Evolutionary conservation across 768 basidiomycete genomes (phyloP).

Genomic region (Lactarius indigo): DNA sequence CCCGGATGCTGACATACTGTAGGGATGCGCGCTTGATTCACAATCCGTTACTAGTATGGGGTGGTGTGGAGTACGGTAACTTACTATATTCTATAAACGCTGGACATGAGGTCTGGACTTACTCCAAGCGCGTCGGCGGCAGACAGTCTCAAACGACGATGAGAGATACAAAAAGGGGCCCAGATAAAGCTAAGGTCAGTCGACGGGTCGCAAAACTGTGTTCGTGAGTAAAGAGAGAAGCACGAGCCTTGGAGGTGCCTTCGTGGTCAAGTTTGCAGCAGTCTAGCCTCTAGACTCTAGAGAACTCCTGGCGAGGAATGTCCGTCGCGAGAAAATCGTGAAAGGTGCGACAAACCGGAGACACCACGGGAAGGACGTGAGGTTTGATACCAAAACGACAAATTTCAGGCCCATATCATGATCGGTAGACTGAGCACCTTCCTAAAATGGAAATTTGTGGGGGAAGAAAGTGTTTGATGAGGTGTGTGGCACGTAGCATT

Average conservation of each 20-base stretch:
- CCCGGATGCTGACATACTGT: constrained; percentile 5
- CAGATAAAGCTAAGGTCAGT: constrained; percentile 9
- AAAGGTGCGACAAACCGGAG: not conserved
- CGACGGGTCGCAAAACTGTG: not conserved
- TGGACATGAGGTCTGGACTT: constrained; percentile 14
- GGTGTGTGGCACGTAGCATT: too few species aligned
- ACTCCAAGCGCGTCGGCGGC: not conserved
- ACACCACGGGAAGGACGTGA: not conserved
- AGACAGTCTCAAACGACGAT: constrained; percentile 9
- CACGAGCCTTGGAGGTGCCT: not conserved
- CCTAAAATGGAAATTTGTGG: too few species aligned
- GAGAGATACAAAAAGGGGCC: not conserved
- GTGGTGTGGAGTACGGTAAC: constrained; percentile 17
- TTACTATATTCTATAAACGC: constrained; percentile 10
- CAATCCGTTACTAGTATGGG: constrained; percentile 16
- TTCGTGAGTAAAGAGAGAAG: not conserved
- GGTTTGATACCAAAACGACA: too few species aligned
- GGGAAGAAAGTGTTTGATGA: too few species aligned
- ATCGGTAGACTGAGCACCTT: too few species aligned
- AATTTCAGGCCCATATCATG: too few species aligned
- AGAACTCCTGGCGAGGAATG: constrained; percentile 4
- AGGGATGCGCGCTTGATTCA: not conserved
- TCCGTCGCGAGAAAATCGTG: constrained; percentile 15
- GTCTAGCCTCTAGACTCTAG: too few species aligned
- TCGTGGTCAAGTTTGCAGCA: too few species aligned